Percentiles rank a stretch among this genome's conserved stretches.
phyloP scores from a whole-genome alignment of 495 filamentous ascomycete genomes.

The Talaromyces thailandensis region DNA sequence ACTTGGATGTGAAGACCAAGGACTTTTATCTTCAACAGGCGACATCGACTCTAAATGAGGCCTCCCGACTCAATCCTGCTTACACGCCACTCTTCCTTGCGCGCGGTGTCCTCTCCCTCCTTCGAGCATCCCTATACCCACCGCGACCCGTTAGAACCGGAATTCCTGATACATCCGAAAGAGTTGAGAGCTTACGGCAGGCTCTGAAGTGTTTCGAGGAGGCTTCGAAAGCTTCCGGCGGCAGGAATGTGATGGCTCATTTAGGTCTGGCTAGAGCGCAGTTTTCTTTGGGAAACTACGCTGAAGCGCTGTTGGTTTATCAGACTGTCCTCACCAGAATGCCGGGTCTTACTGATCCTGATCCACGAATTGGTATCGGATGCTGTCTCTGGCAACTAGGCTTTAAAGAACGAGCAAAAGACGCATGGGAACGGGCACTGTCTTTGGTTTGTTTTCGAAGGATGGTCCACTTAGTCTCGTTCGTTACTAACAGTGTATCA shows the following conservation, averaged over 20 bases:
- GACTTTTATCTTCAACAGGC: conserved; percentile 88
- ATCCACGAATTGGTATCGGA: conserved; percentile 89
- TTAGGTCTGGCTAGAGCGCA: conserved; percentile 78
- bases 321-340: conserved; percentile 77
- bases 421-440: conserved; percentile 80
- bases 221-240: conserved; percentile 70
- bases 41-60: conserved; percentile 85
- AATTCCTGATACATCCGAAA: conserved; percentile 60
- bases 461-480: not conserved
- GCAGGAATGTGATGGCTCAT: conserved; percentile 81
- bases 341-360: conserved; percentile 85
- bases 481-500: not conserved
- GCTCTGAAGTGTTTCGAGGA: conserved; percentile 91
- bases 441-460: conserved; percentile 45
- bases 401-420: conserved; percentile 83
- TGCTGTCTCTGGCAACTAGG: conserved; percentile 94
- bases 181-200: conserved; percentile 67
- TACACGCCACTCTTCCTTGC: conserved; percentile 84
- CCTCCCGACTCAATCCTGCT: conserved; percentile 83
- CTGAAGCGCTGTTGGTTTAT: conserved; percentile 73
- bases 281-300: conserved; percentile 74
- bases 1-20: conserved; percentile 74
- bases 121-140: conserved; percentile 76
- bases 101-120: conserved; percentile 80
- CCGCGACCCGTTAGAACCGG: conserved; percentile 54